Evolutionary conservation across 805 yeast genomes (phyloP).

Genomic region (Barnettozyma vustinii): DNA sequence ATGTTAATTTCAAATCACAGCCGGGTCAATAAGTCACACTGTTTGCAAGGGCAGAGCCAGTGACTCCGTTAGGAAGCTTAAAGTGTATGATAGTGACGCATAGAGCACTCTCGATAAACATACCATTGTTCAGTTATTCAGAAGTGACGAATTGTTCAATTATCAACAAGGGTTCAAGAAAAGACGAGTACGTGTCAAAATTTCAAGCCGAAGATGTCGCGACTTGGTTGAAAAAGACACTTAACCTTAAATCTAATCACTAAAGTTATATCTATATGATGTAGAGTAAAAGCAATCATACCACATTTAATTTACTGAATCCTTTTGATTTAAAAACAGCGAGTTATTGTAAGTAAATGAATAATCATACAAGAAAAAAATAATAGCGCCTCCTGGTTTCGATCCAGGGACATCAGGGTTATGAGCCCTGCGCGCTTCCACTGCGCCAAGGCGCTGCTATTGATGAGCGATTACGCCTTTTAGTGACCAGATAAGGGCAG

Average conservation of each 20-base stretch:
- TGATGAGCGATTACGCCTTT: too few relatives aligned
- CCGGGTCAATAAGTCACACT: background rate
- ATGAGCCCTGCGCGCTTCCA: conserved; percentile 99
- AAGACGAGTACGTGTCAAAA: conserved; percentile 1
- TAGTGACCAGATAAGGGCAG: too few relatives aligned
- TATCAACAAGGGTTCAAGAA: background rate
- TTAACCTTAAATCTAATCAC: too few relatives aligned
- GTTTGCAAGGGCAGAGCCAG: background rate
- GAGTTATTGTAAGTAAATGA: too few relatives aligned
- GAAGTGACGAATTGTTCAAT: background rate
- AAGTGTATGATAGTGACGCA: background rate
- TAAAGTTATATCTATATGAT: too few relatives aligned
- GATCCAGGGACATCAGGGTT: conserved; percentile 98
- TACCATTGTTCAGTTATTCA: background rate
- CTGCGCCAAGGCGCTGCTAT: conserved; percentile 90
- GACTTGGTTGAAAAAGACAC: background rate
- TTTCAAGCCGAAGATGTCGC: background rate
- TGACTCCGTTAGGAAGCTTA: background rate
- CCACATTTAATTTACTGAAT: too few relatives aligned
- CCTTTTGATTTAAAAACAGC: too few relatives aligned
- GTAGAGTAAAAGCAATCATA: too few relatives aligned
- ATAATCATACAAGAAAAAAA: too few relatives aligned
- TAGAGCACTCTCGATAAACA: too few relatives aligned
- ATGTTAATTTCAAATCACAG: background rate
- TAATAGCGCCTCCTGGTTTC: conserved; percentile 89